These are phyloP conservation scores for Quercus alba DNA, from an alignment of 306 rosid species.

Conservation along the genomic window DNA sequence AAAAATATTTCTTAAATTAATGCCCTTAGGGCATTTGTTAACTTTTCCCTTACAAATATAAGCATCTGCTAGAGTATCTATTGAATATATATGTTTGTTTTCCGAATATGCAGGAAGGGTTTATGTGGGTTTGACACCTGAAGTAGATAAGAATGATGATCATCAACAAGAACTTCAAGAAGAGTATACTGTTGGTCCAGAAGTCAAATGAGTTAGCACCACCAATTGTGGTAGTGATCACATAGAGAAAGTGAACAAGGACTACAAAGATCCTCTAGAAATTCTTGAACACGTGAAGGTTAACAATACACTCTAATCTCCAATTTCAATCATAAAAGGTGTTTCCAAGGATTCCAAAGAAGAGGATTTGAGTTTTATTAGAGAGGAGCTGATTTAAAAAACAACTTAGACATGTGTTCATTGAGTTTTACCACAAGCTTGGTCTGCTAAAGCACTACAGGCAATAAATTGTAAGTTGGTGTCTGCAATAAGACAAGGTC, in stretches of 20 bases:
- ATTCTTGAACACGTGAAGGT: conserved; percentile 53
- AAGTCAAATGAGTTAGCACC: conserved; percentile 17
- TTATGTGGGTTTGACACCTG: conserved; percentile 17
- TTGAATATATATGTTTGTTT: neutral
- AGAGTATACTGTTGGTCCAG: conserved; percentile 11
- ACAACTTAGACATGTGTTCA: conserved; percentile 51
- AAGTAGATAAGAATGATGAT: conserved; percentile 10
- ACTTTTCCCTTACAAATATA: neutral
- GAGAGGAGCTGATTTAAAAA: conserved; percentile 47
- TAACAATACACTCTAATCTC: conserved; percentile 33
- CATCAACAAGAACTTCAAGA: conserved; percentile 7
- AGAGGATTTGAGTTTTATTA: conserved; percentile 39
- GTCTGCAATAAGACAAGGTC: neutral
- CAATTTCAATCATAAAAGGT: conserved; percentile 37
- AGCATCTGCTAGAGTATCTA: conserved; percentile 4
- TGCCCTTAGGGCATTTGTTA: too few species aligned
- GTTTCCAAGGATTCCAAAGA: conserved; percentile 42
- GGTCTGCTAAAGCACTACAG: conserved; percentile 61
- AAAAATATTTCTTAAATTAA: too few species aligned
- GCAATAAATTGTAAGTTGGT: conserved; percentile 27
- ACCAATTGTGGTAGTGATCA: conserved; percentile 8
- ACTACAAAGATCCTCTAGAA: conserved; percentile 31
- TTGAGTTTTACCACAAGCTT: conserved; percentile 69
- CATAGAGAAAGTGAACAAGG: conserved; percentile 13
- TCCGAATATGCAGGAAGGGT: conserved; percentile 34